These are phyloP conservation scores for Flaveria robusta DNA, from an alignment of 129 eudicot species.

Conservation along the genomic window DNA sequence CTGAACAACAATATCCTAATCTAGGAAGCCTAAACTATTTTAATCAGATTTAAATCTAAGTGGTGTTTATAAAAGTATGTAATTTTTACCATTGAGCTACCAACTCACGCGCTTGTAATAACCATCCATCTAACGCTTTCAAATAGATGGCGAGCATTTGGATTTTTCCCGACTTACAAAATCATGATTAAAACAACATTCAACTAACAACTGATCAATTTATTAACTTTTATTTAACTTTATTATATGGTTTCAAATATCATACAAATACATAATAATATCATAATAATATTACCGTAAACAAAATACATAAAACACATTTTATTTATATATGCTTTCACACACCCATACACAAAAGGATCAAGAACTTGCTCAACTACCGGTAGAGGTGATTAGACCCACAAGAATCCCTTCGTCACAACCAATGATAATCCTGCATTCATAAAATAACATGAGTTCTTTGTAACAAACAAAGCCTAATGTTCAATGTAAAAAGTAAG, in stretches of 20 bases:
- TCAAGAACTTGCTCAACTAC: not conserved
- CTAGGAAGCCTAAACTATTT: too few relatives aligned
- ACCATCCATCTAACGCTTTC: too few relatives aligned
- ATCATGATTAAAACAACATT: not conserved
- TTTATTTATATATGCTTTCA: not conserved
- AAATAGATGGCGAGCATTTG: too few relatives aligned
- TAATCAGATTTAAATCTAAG: too few relatives aligned
- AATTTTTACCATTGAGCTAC: too few relatives aligned
- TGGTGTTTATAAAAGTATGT: too few relatives aligned
- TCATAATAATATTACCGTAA: not conserved
- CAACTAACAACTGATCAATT: not conserved
- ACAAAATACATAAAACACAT: not conserved
- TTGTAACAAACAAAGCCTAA: not conserved
- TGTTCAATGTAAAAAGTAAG: not conserved
- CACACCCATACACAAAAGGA: not conserved
- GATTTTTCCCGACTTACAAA: too few relatives aligned
- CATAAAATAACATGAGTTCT: not conserved
- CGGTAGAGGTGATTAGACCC: conserved; percentile 40
- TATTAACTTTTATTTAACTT: not conserved
- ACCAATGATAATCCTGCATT: conserved; percentile 59
- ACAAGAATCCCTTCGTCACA: conserved; percentile 61
- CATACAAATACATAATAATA: not conserved
- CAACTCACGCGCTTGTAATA: too few relatives aligned
- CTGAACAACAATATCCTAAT: too few relatives aligned
- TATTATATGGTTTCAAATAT: not conserved